phyloP scores from a whole-genome alignment of 208 protist species.

The Acanthamoeba divionensis region DNA sequence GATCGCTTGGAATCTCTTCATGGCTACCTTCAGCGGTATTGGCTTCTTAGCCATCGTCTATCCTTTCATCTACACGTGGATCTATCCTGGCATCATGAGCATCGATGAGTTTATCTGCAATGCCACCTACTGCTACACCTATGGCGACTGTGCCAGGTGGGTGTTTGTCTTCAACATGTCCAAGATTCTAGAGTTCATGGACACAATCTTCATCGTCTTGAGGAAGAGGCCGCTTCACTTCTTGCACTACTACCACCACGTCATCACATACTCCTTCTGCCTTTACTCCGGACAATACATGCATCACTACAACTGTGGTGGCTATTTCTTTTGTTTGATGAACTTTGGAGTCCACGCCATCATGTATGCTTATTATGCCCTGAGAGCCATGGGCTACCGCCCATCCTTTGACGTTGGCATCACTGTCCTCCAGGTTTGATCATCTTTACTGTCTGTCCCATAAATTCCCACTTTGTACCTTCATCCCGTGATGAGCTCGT shows the following conservation, averaged over 20 bases:
- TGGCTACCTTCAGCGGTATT: conserved; percentile 81
- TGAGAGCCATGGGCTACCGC: conserved; percentile 77
- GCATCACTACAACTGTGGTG: conserved; percentile 22
- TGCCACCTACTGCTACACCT: conserved; percentile 19
- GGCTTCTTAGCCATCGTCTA: conserved; percentile 61
- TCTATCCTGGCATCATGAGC: not conserved
- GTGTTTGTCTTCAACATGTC: conserved; percentile 77
- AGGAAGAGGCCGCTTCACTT: conserved; percentile 80
- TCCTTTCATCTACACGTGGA: not conserved
- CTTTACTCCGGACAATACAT: conserved; percentile 79
- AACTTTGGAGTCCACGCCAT: conserved; percentile 91
- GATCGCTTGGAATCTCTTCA: conserved; percentile 82
- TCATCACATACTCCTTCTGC: conserved; percentile 89
- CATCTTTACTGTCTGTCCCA: not conserved
- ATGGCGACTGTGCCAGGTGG: conserved; percentile 74
- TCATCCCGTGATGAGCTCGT: not conserved
- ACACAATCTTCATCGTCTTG: conserved; percentile 83
- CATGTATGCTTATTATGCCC: conserved; percentile 93
- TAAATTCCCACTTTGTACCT: not conserved
- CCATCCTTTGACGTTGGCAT: conserved; percentile 73
- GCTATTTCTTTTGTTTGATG: conserved; percentile 86
- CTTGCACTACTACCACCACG: conserved; percentile 89
- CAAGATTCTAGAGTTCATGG: conserved; percentile 81
- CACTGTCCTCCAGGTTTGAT: conserved; percentile 47
- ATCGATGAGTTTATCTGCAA: not conserved